These are phyloP conservation scores for Ascochyta clinopodiicola DNA, from an alignment of 2,329 filamentous ascomycete species.

Conservation along the genomic window DNA sequence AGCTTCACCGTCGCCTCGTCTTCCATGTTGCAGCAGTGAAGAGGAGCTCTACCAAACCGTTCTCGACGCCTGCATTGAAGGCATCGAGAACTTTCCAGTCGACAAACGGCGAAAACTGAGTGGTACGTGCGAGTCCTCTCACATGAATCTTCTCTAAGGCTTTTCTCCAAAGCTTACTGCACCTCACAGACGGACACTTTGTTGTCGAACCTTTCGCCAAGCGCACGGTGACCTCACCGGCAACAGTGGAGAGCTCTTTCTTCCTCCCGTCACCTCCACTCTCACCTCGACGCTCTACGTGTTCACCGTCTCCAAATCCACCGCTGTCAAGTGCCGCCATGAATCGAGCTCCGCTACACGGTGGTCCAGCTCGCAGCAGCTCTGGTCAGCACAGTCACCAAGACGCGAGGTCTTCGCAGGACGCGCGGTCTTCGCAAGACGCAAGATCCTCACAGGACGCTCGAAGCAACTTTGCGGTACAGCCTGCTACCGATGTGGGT, in stretches of 20 bases:
- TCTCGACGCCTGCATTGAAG: constrained; percentile 27
- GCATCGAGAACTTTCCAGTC: constrained; percentile 24
- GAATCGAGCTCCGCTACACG: constrained; percentile 21
- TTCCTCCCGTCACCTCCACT: constrained; percentile 14
- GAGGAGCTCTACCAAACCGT: constrained; percentile 17
- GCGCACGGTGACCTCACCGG: not conserved
- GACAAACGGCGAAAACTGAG: not conserved
- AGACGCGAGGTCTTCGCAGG: not conserved
- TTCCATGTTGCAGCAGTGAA: constrained; percentile 12
- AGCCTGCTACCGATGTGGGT: constrained; percentile 24
- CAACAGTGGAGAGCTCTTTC: not conserved
- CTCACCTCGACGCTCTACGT: constrained; percentile 7
- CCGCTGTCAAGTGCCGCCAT: constrained; percentile 8
- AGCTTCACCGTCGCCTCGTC: not conserved
- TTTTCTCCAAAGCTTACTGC: not conserved
- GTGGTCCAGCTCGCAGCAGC: constrained; percentile 6
- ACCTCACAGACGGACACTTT: constrained; percentile 1
- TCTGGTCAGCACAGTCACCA: not conserved
- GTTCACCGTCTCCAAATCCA: not conserved
- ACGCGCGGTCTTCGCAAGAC: constrained; percentile 2
- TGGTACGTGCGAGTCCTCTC: constrained; percentile 9
- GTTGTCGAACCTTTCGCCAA: not conserved
- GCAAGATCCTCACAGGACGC: constrained; percentile 5
- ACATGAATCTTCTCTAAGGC: not conserved
- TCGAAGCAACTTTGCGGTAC: constrained; percentile 28